phyloP scores from a whole-genome alignment of 306 rosid genomes.

The Cucurbita pepo region DNA sequence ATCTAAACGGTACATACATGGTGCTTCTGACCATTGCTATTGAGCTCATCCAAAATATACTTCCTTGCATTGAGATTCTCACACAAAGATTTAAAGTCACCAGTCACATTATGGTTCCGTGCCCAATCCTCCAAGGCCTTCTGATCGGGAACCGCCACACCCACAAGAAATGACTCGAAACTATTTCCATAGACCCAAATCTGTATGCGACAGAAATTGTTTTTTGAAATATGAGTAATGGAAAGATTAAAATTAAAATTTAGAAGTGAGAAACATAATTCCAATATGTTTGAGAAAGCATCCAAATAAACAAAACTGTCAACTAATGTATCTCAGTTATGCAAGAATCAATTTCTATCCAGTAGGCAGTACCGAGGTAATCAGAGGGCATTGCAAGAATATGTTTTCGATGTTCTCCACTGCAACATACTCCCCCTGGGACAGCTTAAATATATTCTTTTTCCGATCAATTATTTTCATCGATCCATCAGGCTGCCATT shows the following conservation, averaged over 20 bases:
- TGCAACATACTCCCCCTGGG: conserved; percentile 91
- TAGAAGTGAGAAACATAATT: background rate
- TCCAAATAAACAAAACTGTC: background rate
- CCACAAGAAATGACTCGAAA: conserved; percentile 91
- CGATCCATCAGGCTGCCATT: conserved; percentile 77
- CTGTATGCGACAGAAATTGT: conserved; percentile 19
- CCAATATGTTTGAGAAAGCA: background rate
- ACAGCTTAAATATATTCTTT: conserved; percentile 79
- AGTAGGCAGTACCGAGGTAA: conserved; percentile 37
- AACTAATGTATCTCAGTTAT: background rate
- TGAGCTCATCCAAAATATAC: conserved; percentile 74
- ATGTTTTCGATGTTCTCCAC: conserved; percentile 76
- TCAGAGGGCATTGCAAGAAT: conserved; percentile 59
- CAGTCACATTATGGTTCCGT: conserved; percentile 22
- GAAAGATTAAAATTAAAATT: background rate
- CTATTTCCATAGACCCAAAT: conserved; percentile 95
- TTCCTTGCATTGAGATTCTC: conserved; percentile 48
- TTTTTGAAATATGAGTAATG: background rate
- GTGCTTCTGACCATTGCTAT: conserved; percentile 46
- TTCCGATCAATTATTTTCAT: conserved; percentile 87
- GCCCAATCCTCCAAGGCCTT: conserved; percentile 81
- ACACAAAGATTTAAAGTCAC: conserved; percentile 62
- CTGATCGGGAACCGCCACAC: conserved; percentile 71
- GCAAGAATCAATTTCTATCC: background rate
- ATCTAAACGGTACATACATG: conserved; percentile 33